Conservation (phyloP, 306 rosid species). For the Vicia villosa region DNA sequence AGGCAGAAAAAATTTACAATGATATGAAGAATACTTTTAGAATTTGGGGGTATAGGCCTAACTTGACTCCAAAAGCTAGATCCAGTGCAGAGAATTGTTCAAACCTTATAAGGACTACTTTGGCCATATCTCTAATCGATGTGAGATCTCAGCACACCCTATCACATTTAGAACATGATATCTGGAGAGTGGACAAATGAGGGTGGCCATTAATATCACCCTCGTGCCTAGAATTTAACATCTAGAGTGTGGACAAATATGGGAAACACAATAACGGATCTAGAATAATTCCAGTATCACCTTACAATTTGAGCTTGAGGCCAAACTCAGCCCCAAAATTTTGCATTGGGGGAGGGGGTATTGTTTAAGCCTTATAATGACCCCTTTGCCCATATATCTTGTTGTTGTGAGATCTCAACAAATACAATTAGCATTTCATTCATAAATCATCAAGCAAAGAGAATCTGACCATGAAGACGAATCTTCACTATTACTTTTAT, state of each 20-base stretch:
- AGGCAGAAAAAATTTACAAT: conserved; percentile 14
- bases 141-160: background rate
- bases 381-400: background rate
- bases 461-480: conserved; percentile 6
- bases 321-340: background rate
- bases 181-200: background rate
- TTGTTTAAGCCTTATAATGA: background rate
- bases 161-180: background rate
- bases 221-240: background rate
- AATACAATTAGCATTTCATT: conserved; percentile 9
- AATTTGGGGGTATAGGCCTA: background rate
- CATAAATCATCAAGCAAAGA: conserved; percentile 32
- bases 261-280: background rate
- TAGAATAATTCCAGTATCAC: background rate
- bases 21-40: conserved; percentile 11
- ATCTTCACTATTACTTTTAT: conserved; percentile 23
- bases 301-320: background rate
- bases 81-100: background rate
- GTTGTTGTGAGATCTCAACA: background rate
- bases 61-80: conserved; percentile 5
- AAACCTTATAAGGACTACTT: background rate
- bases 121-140: background rate
- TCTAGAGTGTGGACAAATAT: background rate
- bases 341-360: background rate
- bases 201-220: background rate